Base-by-base conservation (phyloP, 1,284 basidiomycete species). In the Phlebopus sp. region DNA sequence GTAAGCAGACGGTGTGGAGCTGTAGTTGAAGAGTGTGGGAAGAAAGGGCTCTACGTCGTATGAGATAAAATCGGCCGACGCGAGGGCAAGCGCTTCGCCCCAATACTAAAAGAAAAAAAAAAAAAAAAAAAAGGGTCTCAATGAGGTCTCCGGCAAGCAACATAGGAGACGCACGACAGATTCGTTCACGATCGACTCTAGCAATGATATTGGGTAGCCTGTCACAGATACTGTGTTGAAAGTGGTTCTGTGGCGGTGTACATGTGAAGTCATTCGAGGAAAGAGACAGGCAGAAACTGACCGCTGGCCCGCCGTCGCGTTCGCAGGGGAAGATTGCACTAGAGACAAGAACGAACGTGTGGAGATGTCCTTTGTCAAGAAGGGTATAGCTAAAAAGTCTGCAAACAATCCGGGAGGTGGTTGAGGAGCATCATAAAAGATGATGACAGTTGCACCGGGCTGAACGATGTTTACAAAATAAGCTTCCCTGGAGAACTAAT, bases 31-130 rank as follows among this genome's bases (percentile, higher is more conserved):
- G 49, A 77, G 53, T 19, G 56, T 58, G 1, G 74, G 60, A 8
- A 78, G 65, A 73, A 82, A 81, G 5, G 79, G 78, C 55, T 83
- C 79, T 51, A 81, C 67, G 53, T 71, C 74, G 57, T 79, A 81
- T 14, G 75, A 76, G 52, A 70, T 52, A 47, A 69, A 63, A 13
- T 21, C 30, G 1, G 23, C 39, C 4, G 34, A n/a, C 9, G 23
- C 17, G 18, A 31, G 14, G 2, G 15, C 2, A 18, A 47, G 34
- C 19, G 17, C 19, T 7, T 38, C 23, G 18, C 44, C 49, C 30
- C 25, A 47, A 15, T 34, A 34, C 46, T 47, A 38, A 13, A 15
- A 6, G n/a, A 23, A 19, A 32, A 45, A n/a, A n/a, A n/a, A n/a
- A n/a, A n/a, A n/a, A n/a, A n/a, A n/a, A n/a, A n/a, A n/a, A n/a